phyloP scores from a whole-genome alignment of 768 basidiomycete genomes.

The Sistotremastrum niveocremeum region DNA sequence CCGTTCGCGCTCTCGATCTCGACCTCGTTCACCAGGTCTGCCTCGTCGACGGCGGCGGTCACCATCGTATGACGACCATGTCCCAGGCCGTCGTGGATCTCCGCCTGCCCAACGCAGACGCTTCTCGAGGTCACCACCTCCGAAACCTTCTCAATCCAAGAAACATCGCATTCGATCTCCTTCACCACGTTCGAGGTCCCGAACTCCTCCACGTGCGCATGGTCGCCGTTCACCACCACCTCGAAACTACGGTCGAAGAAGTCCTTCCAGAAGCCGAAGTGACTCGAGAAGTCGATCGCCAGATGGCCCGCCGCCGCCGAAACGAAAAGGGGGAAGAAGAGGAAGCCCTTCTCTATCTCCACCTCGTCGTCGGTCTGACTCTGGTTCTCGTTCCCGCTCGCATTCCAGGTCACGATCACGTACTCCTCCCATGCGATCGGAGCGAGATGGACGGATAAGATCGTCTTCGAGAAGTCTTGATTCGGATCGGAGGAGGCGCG shows the following conservation, averaged over 20 bases:
- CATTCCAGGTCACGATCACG: constrained; percentile 1
- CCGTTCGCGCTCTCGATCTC: constrained; percentile 5
- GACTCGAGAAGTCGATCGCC: background rate
- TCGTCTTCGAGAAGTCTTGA: too few species aligned
- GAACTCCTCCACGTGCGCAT: constrained; percentile 10
- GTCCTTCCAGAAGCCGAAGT: background rate
- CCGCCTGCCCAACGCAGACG: background rate
- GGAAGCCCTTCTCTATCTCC: background rate
- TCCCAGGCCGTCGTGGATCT: background rate
- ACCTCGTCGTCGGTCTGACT: constrained; percentile 4
- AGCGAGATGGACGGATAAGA: too few species aligned
- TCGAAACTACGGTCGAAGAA: background rate
- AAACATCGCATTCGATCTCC: constrained; percentile 26
- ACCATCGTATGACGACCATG: background rate
- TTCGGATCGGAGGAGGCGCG: too few species aligned
- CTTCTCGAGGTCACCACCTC: background rate
- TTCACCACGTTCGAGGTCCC: constrained; percentile 21
- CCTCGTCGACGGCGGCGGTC: constrained; percentile 1
- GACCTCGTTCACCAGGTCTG: constrained; percentile 4
- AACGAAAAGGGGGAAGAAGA: background rate
- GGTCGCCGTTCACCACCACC: constrained; percentile 1
- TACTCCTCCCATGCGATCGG: constrained; percentile 5
- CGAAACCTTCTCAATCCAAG: too few species aligned
- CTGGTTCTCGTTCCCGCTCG: constrained; percentile 4
- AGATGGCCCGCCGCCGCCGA: background rate